phyloP scores from a whole-genome alignment of 495 filamentous ascomycete genomes.

The Xylaria bambusicola region DNA sequence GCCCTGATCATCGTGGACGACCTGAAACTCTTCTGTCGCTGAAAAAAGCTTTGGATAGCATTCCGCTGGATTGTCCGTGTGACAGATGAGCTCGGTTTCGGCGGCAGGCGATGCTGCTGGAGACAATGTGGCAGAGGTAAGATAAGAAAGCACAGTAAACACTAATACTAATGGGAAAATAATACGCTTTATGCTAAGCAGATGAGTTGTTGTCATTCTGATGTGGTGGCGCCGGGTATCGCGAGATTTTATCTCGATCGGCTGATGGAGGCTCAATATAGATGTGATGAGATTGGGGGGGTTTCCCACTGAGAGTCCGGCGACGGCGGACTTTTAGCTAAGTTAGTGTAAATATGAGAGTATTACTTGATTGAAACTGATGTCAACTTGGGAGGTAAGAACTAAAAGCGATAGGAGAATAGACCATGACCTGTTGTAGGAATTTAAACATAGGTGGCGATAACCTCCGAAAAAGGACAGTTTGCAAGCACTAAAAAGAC shows the following conservation, averaged over 20 bases:
- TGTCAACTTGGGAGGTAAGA: too few relatives aligned
- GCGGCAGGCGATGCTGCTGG: constrained; percentile 31
- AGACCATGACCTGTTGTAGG: neutral
- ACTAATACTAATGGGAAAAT: constrained; percentile 13
- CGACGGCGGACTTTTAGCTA: too few relatives aligned
- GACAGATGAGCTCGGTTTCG: constrained; percentile 61
- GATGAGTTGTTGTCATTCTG: constrained; percentile 22
- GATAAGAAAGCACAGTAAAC: neutral
- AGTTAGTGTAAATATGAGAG: neutral
- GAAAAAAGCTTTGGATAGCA: constrained; percentile 67
- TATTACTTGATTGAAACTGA: too few relatives aligned
- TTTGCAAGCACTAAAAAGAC: constrained; percentile 31
- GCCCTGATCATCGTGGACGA: constrained; percentile 63
- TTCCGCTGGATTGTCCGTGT: constrained; percentile 55
- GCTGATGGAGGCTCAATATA: too few relatives aligned
- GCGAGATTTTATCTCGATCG: too few relatives aligned
- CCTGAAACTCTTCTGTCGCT: constrained; percentile 62
- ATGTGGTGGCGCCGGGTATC: too few relatives aligned
- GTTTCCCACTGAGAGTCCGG: too few relatives aligned
- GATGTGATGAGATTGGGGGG: too few relatives aligned
- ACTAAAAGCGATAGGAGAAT: too few relatives aligned
- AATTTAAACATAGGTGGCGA: constrained; percentile 28
- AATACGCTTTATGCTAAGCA: constrained; percentile 6
- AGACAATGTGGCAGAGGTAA: constrained; percentile 5
- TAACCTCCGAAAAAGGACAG: constrained; percentile 31